These are phyloP conservation scores for Taxillus chinensis DNA, from an alignment of 164 flowering plant genomes.

Conservation along the genomic window DNA sequence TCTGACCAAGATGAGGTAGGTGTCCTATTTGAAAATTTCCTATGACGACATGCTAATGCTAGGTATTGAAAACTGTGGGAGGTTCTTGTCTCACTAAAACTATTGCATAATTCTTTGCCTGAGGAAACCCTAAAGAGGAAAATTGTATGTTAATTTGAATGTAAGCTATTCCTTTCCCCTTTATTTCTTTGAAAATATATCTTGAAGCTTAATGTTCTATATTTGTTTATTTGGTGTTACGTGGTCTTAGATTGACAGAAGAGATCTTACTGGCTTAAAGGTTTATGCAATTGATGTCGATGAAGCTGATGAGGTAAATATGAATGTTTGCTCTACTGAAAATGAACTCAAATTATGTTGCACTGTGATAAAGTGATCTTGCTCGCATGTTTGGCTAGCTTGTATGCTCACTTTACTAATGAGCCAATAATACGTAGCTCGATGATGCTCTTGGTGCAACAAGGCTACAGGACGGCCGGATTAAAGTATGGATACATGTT, in stretches of 20 bases:
- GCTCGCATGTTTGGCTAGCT: not conserved
- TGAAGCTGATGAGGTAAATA: slow-evolving; percentile 94
- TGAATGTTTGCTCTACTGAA: not conserved
- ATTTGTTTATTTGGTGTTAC: slow-evolving; percentile 1
- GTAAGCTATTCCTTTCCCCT: no score
- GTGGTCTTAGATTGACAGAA: slow-evolving; percentile 42
- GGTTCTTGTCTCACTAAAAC: no score
- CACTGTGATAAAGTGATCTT: not conserved
- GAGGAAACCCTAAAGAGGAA: no score
- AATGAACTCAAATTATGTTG: not conserved
- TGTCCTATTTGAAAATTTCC: not conserved
- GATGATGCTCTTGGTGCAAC: slow-evolving; percentile 97
- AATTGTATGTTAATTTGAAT: no score
- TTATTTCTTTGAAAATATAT: not conserved
- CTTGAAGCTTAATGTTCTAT: not conserved
- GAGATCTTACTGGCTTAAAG: slow-evolving; percentile 76
- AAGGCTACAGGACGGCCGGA: slow-evolving; percentile 83
- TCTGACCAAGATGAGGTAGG: slow-evolving; percentile 65
- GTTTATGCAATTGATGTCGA: slow-evolving; percentile 98
- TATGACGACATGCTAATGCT: no score
- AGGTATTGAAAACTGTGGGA: no score
- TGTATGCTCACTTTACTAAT: not conserved
- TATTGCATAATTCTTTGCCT: no score
- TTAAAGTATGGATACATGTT: slow-evolving; percentile 89
- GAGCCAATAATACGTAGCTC: slow-evolving; percentile 38